Evolutionary conservation across 2,329 filamentous ascomycete genomes (phyloP), one percentile per base, ranked within the genome.

Genomic region (Rasamsonia emersonii): DNA sequence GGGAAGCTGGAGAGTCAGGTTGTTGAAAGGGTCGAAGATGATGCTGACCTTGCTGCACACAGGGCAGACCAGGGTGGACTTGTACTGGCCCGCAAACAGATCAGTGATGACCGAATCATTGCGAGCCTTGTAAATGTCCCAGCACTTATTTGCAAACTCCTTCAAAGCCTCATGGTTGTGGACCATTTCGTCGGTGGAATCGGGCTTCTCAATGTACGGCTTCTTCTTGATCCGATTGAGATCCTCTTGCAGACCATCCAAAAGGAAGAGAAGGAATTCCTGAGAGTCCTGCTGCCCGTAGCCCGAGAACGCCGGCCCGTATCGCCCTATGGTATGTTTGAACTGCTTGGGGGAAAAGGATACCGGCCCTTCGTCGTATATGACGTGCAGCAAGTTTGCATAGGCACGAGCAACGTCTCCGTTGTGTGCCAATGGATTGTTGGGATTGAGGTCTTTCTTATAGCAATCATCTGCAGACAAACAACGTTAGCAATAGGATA

Each of bases 211-310:
- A 28, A 93, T 89, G 56, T 96, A 95, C 1, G 91, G 91, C 64
- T 98, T 98, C 64, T 93, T 89, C 53, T 82, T 77, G 42, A 98
- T 82, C 7, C 91, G 78, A 53, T 93, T 98, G 24, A 98, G 66
- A 54, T 98, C 91, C 58, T 98, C 91, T 48, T 96, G 89, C 1
- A 98, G 68, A 4, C 84, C 89, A 57, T 98, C 91, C 5, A 98
- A 77, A 9, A 98, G 70, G 56, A 95, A 96, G 24, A 91, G 86
- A 13, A 98, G 68, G 38, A 98, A 96, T 51, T 98, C 91, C 49
- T 98, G 91, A 0, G 91, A 93, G 54, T 98, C 91, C 54, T 98
- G 91, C 56, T 98, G 91, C 3, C 84, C 86, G 61, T 91, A 96
- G 3, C 89, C 89, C 3, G 86, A 89, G 53, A 98, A 96, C 9